Evolutionary conservation across 2,329 filamentous ascomycete genomes (phyloP).

Genomic region (Teratosphaeria viscida): DNA sequence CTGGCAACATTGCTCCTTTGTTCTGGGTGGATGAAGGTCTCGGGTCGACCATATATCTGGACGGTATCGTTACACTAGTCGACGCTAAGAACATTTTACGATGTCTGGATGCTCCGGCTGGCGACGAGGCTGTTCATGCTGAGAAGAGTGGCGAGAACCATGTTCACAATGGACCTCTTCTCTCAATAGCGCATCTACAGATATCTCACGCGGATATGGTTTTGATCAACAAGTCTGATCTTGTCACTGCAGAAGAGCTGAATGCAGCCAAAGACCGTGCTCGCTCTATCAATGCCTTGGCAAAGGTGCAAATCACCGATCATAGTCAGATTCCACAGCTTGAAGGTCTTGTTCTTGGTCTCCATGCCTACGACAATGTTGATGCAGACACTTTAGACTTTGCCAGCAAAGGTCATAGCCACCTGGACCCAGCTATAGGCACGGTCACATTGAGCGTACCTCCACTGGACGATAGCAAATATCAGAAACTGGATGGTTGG

Average conservation of each 20-base stretch:
- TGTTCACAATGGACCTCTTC: conserved; percentile 46
- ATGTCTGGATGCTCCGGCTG: conserved; percentile 59
- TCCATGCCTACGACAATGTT: conserved; percentile 86
- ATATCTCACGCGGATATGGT: conserved; percentile 95
- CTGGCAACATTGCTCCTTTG: conserved; percentile 85
- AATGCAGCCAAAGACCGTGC: conserved; percentile 60
- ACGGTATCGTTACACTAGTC: conserved; percentile 91
- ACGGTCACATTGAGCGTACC: conserved; percentile 66
- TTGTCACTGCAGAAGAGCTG: conserved; percentile 63
- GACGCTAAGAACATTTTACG: conserved; percentile 87
- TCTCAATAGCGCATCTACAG: conserved; percentile 90
- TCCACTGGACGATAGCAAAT: conserved; percentile 44
- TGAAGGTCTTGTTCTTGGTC: conserved; percentile 75
- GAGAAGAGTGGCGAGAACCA: conserved; percentile 36
- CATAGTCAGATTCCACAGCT: conserved; percentile 71
- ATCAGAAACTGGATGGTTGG: conserved; percentile 66
- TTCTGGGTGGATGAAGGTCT: conserved; percentile 98
- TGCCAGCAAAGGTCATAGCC: conserved; percentile 69
- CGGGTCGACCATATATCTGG: conserved; percentile 88
- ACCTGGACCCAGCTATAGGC: conserved; percentile 81
- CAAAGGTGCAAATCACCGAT: conserved; percentile 71
- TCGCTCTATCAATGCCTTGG: conserved; percentile 77
- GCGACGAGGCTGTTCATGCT: conserved; percentile 18
- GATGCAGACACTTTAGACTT: conserved; percentile 55
- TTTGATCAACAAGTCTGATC: conserved; percentile 85